Conservation (phyloP, 2,329 filamentous ascomycete species). For the Penicillium freii region DNA sequence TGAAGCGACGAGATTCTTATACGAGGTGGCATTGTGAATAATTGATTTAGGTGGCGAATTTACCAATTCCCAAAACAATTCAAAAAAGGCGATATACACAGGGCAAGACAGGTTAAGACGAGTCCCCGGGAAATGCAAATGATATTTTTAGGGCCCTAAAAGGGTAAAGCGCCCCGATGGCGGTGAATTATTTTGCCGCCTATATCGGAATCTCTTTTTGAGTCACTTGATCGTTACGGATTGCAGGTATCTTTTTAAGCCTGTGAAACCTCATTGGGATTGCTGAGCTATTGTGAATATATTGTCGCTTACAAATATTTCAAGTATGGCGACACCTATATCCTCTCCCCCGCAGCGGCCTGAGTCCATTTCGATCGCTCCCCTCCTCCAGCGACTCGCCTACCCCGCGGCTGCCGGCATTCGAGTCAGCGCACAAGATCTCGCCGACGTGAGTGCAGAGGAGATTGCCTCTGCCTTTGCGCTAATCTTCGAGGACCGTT, state of each 20-base stretch:
- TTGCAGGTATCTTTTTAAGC: not conserved
- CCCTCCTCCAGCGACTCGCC: conserved; percentile 49
- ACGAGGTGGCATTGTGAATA: conserved; percentile 53
- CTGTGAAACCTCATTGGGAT: not conserved
- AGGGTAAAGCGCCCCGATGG: conserved; percentile 9
- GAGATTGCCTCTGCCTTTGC: conserved; percentile 90
- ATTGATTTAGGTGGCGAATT: not conserved
- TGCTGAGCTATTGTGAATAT: not conserved
- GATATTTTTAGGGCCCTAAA: conserved; percentile 27
- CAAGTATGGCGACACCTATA: not conserved
- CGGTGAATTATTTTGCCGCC: conserved; percentile 21
- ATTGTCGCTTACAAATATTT: not conserved
- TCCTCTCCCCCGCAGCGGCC: conserved; percentile 30
- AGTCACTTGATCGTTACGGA: conserved; percentile 6
- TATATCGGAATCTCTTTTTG: conserved; percentile 12
- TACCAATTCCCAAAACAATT: conserved; percentile 3
- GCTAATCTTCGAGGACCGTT: conserved; percentile 83
- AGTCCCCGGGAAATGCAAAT: conserved; percentile 15
- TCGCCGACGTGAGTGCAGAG: conserved; percentile 73
- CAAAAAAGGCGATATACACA: conserved; percentile 3
- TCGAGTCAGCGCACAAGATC: conserved; percentile 70
- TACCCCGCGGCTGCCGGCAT: conserved; percentile 45
- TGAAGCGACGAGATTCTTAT: conserved; percentile 45
- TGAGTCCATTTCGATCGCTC: conserved; percentile 47
- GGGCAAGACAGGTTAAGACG: conserved; percentile 4